phyloP scores from a whole-genome alignment of 2,329 filamentous ascomycete species.

The Elsinoe batatas region DNA sequence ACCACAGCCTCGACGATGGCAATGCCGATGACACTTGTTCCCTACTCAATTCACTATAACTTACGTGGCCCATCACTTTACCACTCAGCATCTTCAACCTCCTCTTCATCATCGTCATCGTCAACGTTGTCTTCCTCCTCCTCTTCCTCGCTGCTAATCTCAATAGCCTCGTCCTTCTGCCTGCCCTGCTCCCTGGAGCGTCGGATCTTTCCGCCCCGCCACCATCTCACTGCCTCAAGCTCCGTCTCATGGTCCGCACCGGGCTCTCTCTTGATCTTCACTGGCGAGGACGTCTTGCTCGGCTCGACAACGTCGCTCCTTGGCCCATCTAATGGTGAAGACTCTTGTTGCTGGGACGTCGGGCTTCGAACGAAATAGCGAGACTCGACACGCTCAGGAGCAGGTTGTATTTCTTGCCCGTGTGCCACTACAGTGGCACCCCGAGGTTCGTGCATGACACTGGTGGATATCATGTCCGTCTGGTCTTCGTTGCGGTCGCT shows the following conservation, averaged over 20 bases:
- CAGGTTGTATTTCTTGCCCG: background rate
- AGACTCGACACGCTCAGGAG: background rate
- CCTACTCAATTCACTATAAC: too few species aligned
- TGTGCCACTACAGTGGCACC: too few species aligned
- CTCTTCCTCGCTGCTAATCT: background rate
- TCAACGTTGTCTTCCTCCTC: background rate
- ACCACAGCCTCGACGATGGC: too few species aligned
- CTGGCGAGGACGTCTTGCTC: background rate
- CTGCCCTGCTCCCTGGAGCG: background rate
- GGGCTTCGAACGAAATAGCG: background rate
- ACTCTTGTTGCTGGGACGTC: background rate
- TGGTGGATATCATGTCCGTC: background rate
- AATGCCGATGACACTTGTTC: too few species aligned
- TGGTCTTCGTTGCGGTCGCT: background rate
- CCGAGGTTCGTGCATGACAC: background rate
- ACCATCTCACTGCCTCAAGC: background rate
- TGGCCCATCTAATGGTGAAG: background rate
- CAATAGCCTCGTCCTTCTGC: background rate
- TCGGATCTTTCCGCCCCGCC: background rate
- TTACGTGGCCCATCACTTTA: too few species aligned
- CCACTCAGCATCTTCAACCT: background rate
- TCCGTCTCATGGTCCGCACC: too few species aligned
- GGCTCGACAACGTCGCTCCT: background rate
- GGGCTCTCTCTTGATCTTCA: background rate
- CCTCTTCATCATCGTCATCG: background rate